Conservation (phyloP, 306 rosid genomes). For the apple (Malus domestica) region ASM211411v1 NC_041789.1:1423001-1423500, state of each 20-base stretch:
- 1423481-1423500: slow-evolving; percentile 92
- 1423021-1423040: not conserved
- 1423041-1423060: not conserved
- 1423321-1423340: slow-evolving; percentile 1
- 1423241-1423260: slow-evolving; percentile 77
- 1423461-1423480: slow-evolving; percentile 62
- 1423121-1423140: not conserved
- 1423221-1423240: slow-evolving; percentile 76
- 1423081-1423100: not conserved
- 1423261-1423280: slow-evolving; percentile 77
- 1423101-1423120: not conserved
- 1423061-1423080: not conserved
- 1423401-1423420: slow-evolving; percentile 75
- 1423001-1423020: slow-evolving; percentile 1
- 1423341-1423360: slow-evolving; percentile 75
- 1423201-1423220: slow-evolving; percentile 89
- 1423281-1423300: slow-evolving; percentile 1
- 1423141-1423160: not conserved
- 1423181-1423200: slow-evolving; percentile 21
- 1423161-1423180: not conserved
- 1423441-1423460: slow-evolving; percentile 75
- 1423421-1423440: slow-evolving; percentile 74
- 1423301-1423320: not conserved
- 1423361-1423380: slow-evolving; percentile 92
- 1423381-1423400: slow-evolving; percentile 98